A percentile compares a stretch with the other conserved stretches of the same genome.
Evolutionary conservation across 2,329 filamentous ascomycete species (phyloP).

Genomic region (Macrophomina phaseolina): DNA sequence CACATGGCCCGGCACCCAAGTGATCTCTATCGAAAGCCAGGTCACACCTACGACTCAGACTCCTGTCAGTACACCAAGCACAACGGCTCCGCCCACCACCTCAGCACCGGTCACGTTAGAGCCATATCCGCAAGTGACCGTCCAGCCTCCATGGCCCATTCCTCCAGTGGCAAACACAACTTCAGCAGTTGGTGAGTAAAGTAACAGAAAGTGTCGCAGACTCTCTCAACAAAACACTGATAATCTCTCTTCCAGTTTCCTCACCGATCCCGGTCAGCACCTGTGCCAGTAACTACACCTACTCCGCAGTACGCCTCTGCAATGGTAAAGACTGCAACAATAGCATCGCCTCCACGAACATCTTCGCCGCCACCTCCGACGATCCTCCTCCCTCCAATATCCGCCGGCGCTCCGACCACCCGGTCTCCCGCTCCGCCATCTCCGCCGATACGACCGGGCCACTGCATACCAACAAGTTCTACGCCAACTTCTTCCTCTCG

Average conservation of each 20-base stretch:
- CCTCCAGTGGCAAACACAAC: neutral
- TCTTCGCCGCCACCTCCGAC: slow-evolving; percentile 1
- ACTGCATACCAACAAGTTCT: slow-evolving; percentile 72
- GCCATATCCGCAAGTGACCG: slow-evolving; percentile 17
- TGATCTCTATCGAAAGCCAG: too few relatives aligned
- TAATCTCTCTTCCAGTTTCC: too few relatives aligned
- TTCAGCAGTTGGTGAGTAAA: too few relatives aligned
- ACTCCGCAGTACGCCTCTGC: neutral
- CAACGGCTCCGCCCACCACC: too few relatives aligned
- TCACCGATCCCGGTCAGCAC: too few relatives aligned
- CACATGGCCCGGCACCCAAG: too few relatives aligned
- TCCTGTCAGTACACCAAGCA: too few relatives aligned
- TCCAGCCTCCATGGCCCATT: neutral
- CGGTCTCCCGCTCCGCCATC: neutral
- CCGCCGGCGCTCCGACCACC: neutral
- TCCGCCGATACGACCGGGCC: slow-evolving; percentile 24
- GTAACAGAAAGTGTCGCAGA: too few relatives aligned
- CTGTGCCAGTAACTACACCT: too few relatives aligned
- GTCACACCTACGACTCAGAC: too few relatives aligned
- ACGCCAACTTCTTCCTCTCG: slow-evolving; percentile 78
- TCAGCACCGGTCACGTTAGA: neutral
- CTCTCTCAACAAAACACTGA: too few relatives aligned
- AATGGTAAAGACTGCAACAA: neutral
- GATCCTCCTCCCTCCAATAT: neutral
- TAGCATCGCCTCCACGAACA: neutral